phyloP scores from a whole-genome alignment of 2,329 filamentous ascomycete genomes.

The Cercospora beticola region DNA sequence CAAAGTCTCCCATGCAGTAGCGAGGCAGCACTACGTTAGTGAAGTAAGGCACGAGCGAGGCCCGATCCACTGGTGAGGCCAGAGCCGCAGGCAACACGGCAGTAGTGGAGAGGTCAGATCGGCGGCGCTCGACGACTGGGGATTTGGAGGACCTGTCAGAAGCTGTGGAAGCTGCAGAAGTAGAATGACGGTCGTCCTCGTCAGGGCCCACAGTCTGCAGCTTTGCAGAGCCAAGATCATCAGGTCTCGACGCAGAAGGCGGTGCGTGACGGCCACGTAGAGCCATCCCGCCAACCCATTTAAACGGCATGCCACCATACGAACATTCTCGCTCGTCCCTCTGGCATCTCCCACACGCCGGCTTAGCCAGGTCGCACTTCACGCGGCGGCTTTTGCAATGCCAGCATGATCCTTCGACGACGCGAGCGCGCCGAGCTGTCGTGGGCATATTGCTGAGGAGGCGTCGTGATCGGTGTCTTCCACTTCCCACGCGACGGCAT shows the following conservation, averaged over 20 bases:
- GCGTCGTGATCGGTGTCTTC: not conserved
- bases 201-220: not conserved
- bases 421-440: slow-evolving; percentile 34
- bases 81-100: slow-evolving; percentile 2
- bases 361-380: slow-evolving; percentile 20
- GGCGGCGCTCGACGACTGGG: not conserved
- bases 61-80: slow-evolving; percentile 11
- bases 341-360: slow-evolving; percentile 16
- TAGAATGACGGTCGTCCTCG: not conserved
- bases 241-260: not conserved
- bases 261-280: slow-evolving; percentile 19
- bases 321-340: slow-evolving; percentile 15
- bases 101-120: not conserved
- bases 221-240: not conserved
- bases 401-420: slow-evolving; percentile 22
- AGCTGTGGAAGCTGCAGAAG: not conserved
- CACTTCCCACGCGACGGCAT: not conserved
- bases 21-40: slow-evolving; percentile 19
- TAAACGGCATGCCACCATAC: slow-evolving; percentile 20
- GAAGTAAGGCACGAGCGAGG: slow-evolving; percentile 18
- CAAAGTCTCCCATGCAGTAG: slow-evolving; percentile 18
- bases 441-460: slow-evolving; percentile 4
- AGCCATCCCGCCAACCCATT: slow-evolving; percentile 23
- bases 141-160: not conserved
- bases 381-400: slow-evolving; percentile 18